Percentiles rank a stretch among this genome's conserved stretches.
Evolutionary conservation across 805 yeast genomes (phyloP).

Genomic region (Saccharomycopsis malanga): DNA sequence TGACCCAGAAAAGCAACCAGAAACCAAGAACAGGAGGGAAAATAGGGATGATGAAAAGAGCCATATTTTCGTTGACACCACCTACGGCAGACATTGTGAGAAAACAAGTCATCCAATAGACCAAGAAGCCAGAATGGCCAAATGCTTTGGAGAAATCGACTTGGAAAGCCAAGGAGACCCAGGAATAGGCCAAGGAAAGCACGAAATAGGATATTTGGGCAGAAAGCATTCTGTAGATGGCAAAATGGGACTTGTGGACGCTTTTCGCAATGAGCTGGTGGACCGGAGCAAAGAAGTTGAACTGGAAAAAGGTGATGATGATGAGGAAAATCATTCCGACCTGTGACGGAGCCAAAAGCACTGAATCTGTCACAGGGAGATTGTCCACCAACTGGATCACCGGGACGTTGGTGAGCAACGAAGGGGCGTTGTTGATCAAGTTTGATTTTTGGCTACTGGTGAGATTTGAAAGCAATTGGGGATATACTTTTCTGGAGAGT

Average conservation of each 20-base stretch:
- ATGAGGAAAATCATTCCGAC: slow-evolving; percentile 62
- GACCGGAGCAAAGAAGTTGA: slow-evolving; percentile 45
- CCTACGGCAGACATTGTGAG: slow-evolving; percentile 65
- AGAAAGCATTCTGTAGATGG: slow-evolving; percentile 40
- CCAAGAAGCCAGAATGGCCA: slow-evolving; percentile 59
- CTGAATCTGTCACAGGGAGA: slow-evolving; percentile 38
- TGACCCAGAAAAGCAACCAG: slow-evolving; percentile 31
- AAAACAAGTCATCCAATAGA: slow-evolving; percentile 55
- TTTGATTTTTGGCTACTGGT: slow-evolving; percentile 20
- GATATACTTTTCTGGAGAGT: slow-evolving; percentile 5
- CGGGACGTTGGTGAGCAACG: slow-evolving; percentile 29
- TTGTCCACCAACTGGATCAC: slow-evolving; percentile 32
- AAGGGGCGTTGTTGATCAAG: slow-evolving; percentile 25
- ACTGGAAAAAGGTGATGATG: slow-evolving; percentile 62
- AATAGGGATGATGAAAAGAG: slow-evolving; percentile 39
- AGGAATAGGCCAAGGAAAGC: slow-evolving; percentile 46
- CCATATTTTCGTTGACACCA: slow-evolving; percentile 54
- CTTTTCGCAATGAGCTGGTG: slow-evolving; percentile 39
- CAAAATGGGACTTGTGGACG: slow-evolving; percentile 34
- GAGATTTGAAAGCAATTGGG: slow-evolving; percentile 11
- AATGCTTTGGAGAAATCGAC: slow-evolving; percentile 44
- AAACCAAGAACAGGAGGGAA: slow-evolving; percentile 60
- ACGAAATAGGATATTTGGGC: slow-evolving; percentile 45
- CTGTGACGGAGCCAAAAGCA: slow-evolving; percentile 52
- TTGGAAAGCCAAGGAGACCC: slow-evolving; percentile 57